phyloP scores from a whole-genome alignment of 192 early-diverging fungal species.

The Phlyctochytrium bullatum region DNA sequence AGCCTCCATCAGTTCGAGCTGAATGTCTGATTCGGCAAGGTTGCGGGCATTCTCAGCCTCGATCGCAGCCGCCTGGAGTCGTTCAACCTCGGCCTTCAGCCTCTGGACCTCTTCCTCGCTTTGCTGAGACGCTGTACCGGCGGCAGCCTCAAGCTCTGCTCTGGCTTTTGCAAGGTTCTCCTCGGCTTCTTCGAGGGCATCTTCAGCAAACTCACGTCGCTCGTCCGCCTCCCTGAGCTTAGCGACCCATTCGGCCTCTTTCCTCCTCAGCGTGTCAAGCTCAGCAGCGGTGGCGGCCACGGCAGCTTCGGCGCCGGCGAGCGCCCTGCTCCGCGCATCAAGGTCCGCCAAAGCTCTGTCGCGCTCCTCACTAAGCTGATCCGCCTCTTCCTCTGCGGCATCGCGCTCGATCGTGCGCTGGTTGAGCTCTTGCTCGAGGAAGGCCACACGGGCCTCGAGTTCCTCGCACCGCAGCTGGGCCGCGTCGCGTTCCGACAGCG shows the following conservation, averaged over 20 bases:
- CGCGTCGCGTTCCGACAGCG: not conserved
- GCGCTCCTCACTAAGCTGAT: not conserved
- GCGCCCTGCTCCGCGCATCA: slow-evolving; percentile 10
- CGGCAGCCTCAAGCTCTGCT: too few relatives aligned
- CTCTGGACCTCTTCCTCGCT: slow-evolving; percentile 6
- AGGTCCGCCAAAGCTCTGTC: slow-evolving; percentile 3
- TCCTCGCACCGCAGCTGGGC: not conserved
- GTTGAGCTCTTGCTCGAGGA: slow-evolving; percentile 6
- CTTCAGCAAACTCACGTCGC: slow-evolving; percentile 18
- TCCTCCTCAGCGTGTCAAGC: slow-evolving; percentile 6
- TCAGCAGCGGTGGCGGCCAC: slow-evolving; percentile 16
- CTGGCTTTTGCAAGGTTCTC: too few relatives aligned
- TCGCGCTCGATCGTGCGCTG: not conserved
- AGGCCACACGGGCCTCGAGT: slow-evolving; percentile 3
- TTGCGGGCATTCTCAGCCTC: too few relatives aligned
- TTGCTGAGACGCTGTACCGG: slow-evolving; percentile 8
- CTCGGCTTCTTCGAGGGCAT: slow-evolving; percentile 22
- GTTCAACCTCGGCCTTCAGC: slow-evolving; percentile 6
- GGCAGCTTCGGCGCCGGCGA: slow-evolving; percentile 25
- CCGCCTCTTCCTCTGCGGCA: not conserved
- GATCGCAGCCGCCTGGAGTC: not conserved
- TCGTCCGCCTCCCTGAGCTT: slow-evolving; percentile 10
- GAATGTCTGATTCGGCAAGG: slow-evolving; percentile 3
- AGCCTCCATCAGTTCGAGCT: slow-evolving; percentile 13
- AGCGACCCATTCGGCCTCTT: slow-evolving; percentile 21